Evolutionary conservation across 805 yeast species (phyloP).

Genomic region (Saccharomycopsis lassenensis): DNA sequence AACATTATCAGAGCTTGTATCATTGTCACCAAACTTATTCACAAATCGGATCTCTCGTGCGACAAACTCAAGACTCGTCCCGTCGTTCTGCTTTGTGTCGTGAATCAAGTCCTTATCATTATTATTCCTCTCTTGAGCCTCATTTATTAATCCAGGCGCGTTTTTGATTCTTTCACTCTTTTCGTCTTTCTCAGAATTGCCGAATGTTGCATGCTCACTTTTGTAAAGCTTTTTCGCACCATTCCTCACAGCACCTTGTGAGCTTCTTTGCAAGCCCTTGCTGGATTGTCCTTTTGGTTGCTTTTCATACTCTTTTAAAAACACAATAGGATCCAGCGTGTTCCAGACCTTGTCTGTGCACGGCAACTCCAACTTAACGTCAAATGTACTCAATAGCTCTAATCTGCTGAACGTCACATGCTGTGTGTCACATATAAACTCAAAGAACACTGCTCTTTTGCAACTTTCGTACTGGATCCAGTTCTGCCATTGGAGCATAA

Average conservation of each 20-base stretch:
- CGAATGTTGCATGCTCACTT: neutral
- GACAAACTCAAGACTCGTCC: too few species aligned
- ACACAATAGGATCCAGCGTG: conserved; percentile 22
- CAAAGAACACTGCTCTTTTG: conserved; percentile 33
- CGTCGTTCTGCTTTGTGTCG: too few species aligned
- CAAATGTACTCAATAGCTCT: conserved; percentile 31
- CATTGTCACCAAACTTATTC: too few species aligned
- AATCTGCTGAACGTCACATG: conserved; percentile 20
- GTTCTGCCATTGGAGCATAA: conserved; percentile 27
- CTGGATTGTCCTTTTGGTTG: conserved; percentile 24
- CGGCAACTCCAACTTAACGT: conserved; percentile 34
- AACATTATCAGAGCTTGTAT: too few species aligned
- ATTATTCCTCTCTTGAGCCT: too few species aligned
- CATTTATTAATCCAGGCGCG: neutral
- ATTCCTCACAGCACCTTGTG: neutral
- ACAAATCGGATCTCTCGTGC: too few species aligned
- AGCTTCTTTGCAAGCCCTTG: neutral
- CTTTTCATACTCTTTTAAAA: conserved; percentile 21
- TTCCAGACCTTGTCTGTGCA: conserved; percentile 36
- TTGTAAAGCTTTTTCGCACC: neutral
- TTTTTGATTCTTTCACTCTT: too few species aligned
- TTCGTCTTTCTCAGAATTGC: neutral
- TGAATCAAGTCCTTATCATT: too few species aligned
- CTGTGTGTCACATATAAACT: conserved; percentile 33
- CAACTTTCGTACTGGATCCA: conserved; percentile 37